phyloP scores from a whole-genome alignment of 208 protist genomes.

The Crithidia thermophila region DNA sequence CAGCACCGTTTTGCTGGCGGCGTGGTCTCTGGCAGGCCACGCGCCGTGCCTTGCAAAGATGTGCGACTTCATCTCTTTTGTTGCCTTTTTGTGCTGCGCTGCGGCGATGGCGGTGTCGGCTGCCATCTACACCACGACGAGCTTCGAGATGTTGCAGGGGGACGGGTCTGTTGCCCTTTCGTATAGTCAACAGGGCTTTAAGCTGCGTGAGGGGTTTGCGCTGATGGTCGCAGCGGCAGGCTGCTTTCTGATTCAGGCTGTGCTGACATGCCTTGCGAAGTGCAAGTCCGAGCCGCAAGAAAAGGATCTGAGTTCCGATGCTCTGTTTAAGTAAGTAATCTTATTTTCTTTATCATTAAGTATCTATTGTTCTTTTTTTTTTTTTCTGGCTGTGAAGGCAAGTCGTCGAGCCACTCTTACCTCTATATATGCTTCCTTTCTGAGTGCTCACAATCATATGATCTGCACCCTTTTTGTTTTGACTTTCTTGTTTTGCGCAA shows the following conservation, averaged over 20 bases:
- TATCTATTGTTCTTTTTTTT: neutral
- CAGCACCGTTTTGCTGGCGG: neutral
- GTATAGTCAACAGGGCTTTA: neutral
- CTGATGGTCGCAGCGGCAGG: conserved; percentile 1
- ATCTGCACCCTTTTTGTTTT: no score
- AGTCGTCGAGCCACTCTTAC: no score
- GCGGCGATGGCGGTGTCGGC: conserved; percentile 4
- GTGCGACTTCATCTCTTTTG: neutral
- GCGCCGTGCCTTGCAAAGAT: neutral
- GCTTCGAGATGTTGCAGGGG: conserved; percentile 2
- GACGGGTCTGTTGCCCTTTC: neutral
- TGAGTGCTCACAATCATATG: no score
- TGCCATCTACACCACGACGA: conserved; percentile 5
- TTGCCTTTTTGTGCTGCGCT: conserved; percentile 2
- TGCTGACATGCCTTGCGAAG: neutral
- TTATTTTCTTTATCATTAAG: neutral
- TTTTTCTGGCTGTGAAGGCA: no score
- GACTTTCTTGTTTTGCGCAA: neutral
- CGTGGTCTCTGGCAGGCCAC: neutral
- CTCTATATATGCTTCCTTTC: no score
- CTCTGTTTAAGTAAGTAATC: neutral
- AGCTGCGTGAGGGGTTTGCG: neutral
- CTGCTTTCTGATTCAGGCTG: neutral
- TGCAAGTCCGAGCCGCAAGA: neutral
- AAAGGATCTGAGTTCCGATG: neutral